Evolutionary conservation across 1,139 yeast species (phyloP), one percentile per base, ranked within the genome.

Genomic region (Protomyces arabidopsidicola): DNA sequence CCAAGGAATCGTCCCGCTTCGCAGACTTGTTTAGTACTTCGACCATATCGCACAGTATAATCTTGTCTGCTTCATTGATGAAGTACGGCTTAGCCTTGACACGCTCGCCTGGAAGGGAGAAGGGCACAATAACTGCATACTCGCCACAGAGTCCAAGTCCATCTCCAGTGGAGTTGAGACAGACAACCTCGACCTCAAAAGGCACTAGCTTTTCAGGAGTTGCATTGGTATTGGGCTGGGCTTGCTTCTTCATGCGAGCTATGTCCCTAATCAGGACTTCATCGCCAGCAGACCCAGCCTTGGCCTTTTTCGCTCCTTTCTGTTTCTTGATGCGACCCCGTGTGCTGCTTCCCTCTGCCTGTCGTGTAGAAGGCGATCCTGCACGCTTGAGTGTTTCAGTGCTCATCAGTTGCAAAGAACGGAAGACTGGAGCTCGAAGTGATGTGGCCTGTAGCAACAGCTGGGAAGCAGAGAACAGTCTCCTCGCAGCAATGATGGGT

Each of bases 211-310:
- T 22, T n/a, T 31, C 31, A n/a, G 55, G 60, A 36, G 52, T 90
- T 36, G 87, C 79, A 27, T 81, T 79, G 0, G 78, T 82, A 42
- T 76, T 76, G 0, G 78, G 75, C 54, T 88, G 74, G 12, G 74
- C 72, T 62, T 80, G 72, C 35, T 74, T 70, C 55, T 88, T 74
- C 22, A 91, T 71, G 60, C 82, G 84, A 45, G 82, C 79, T 67
- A 93, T 88, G 73, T 93, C 98, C 68, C 78, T 79, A 66, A 84
- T 83, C 57, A 93, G 78, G 2, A 90, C 88, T 2, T 98, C 98
- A 58, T 85, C 77, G 12, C 56, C 45, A 14, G 96, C 90, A 0
- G 58, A 51, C 34, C 66, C 66, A 18, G 53, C 58, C 54, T 55
- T 58, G 48, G 53, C 64, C 34, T 59, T 81, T 69, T 86, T 86